Evolutionary conservation across 176 grass and related monocot genomes (phyloP).

Genomic region (Lolium perenne): DNA sequence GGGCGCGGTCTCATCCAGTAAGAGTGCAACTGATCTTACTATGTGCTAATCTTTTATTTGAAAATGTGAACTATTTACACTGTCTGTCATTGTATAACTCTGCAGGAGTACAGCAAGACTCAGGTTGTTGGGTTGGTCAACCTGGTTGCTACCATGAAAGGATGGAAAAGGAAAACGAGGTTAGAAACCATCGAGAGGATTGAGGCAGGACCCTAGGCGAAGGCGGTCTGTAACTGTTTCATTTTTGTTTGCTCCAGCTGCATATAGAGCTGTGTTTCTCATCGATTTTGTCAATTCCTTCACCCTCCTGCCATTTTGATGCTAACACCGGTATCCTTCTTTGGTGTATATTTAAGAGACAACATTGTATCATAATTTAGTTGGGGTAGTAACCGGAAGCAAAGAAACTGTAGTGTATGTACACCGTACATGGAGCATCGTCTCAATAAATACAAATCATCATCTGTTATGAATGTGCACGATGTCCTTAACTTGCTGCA

Average conservation of each 20-base stretch:
- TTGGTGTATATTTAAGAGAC: constrained; percentile 57
- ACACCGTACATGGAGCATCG: constrained; percentile 35
- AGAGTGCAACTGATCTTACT: neutral
- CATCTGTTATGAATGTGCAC: neutral
- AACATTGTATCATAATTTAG: constrained; percentile 62
- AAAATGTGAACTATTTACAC: neutral
- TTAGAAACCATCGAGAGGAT: constrained; percentile 89
- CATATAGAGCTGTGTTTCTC: constrained; percentile 60
- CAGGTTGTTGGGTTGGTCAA: constrained; percentile 89
- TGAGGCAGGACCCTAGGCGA: constrained; percentile 67
- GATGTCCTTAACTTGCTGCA: neutral
- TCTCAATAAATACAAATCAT: constrained; percentile 36
- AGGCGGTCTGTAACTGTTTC: constrained; percentile 37
- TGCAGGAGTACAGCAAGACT: constrained; percentile 85
- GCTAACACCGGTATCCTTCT: constrained; percentile 32
- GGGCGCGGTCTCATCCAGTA: constrained; percentile 96
- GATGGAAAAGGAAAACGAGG: constrained; percentile 93
- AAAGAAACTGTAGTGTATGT: constrained; percentile 28
- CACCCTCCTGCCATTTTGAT: constrained; percentile 49
- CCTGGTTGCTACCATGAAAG: constrained; percentile 93
- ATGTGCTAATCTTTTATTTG: neutral
- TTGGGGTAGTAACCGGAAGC: constrained; percentile 13
- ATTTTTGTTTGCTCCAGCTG: constrained; percentile 51
- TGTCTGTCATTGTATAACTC: neutral
- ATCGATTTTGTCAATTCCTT: constrained; percentile 51